A percentile compares a stretch with the other conserved stretches of the same genome.
Conservation (phyloP, 495 filamentous ascomycete genomes). For the Rostrohypoxylon terebratum region DNA sequence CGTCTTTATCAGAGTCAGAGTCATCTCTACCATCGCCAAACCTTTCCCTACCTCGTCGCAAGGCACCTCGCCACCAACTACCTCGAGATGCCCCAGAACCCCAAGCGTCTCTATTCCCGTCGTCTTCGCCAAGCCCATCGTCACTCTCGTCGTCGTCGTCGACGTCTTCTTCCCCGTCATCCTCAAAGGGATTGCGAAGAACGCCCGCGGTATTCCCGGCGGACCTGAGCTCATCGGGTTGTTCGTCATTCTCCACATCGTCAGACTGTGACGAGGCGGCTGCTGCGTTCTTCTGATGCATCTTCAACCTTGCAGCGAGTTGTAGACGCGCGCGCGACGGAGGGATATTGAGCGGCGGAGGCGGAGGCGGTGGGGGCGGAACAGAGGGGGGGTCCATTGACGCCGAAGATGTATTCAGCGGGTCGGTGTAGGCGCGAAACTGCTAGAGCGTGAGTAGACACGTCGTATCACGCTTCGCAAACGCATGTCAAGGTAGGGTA, state of each 20-base stretch:
- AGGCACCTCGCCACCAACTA: constrained; percentile 60
- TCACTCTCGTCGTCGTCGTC: constrained; percentile 61
- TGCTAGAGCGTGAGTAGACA: constrained; percentile 42
- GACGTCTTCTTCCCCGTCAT: constrained; percentile 60
- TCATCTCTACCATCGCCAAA: constrained; percentile 63
- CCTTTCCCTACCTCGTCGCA: constrained; percentile 52
- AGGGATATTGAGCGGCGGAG: constrained; percentile 78
- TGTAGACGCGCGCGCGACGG: constrained; percentile 89
- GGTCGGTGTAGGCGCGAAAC: constrained; percentile 65
- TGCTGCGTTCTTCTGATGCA: constrained; percentile 75
- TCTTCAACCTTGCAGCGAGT: constrained; percentile 82
- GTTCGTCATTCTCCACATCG: constrained; percentile 45
- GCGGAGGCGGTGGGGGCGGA: constrained; percentile 65
- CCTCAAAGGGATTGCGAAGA: constrained; percentile 61
- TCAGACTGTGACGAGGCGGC: constrained; percentile 51
- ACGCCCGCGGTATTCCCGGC: constrained; percentile 37
- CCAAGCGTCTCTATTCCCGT: constrained; percentile 51
- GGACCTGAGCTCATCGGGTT: constrained; percentile 43
- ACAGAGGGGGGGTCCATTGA: constrained; percentile 63
- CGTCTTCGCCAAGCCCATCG: constrained; percentile 54
- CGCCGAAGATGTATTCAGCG: constrained; percentile 54
- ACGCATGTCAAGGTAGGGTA: background rate
- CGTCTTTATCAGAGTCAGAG: constrained; percentile 55
- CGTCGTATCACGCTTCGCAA: background rate
- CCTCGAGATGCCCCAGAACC: constrained; percentile 50